Conservation (phyloP, 108 stramenopile genomes). For the Conticribra weissflogii region DNA sequence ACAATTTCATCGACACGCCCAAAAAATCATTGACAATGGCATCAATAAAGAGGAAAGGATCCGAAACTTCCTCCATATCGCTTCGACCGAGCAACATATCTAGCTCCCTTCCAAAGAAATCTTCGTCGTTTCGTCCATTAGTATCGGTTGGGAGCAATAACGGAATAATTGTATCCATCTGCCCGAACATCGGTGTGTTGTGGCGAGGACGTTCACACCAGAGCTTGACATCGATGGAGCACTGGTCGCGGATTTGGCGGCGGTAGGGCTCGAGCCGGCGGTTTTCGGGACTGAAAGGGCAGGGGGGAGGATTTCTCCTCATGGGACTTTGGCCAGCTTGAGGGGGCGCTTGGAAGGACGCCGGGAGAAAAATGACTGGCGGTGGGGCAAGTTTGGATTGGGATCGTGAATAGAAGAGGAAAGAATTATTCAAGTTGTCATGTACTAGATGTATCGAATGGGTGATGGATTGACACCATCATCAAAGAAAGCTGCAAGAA, state of each 20-base stretch:
- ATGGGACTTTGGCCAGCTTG: neutral
- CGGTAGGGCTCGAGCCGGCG: conserved; percentile 39
- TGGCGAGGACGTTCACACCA: neutral
- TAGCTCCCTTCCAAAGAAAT: too few species aligned
- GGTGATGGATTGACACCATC: too few species aligned
- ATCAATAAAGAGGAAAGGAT: conserved; percentile 8
- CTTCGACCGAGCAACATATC: neutral
- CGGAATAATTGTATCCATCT: neutral
- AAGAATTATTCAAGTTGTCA: neutral
- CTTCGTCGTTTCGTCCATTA: too few species aligned
- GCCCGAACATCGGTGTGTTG: neutral
- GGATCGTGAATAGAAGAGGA: neutral
- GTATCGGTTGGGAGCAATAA: too few species aligned
- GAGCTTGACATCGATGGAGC: conserved; percentile 4
- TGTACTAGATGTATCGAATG: too few species aligned
- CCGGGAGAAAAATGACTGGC: conserved; percentile 6
- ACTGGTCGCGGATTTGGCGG: conserved; percentile 23
- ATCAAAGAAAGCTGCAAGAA: too few species aligned
- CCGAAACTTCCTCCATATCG: neutral
- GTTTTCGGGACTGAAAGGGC: conserved; percentile 1
- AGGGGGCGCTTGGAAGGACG: neutral
- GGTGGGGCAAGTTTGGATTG: neutral
- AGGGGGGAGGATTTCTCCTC: conserved; percentile 16
- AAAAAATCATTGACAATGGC: conserved; percentile 17
- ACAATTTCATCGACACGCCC: conserved; percentile 5